These are phyloP conservation scores for Aschersonia sp. DNA, from an alignment of 2,329 filamentous ascomycete species.

Conservation along the genomic window DNA sequence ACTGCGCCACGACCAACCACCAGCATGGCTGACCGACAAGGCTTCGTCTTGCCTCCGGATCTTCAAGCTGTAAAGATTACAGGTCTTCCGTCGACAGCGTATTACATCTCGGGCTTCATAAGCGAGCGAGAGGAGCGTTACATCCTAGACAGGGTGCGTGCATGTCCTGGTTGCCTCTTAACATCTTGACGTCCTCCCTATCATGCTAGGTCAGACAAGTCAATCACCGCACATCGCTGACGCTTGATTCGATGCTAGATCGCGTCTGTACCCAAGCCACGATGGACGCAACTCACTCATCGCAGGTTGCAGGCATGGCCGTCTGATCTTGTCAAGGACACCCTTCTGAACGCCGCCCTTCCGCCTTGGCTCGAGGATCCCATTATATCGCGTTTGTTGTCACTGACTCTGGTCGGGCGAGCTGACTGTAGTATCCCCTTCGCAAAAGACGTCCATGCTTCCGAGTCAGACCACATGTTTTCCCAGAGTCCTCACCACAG, in stretches of 20 bases:
- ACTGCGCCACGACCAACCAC: neutral
- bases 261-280: conserved; percentile 50
- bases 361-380: conserved; percentile 63
- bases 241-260: conserved; percentile 24
- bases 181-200: no score
- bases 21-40: neutral
- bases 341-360: conserved; percentile 58
- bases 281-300: conserved; percentile 81
- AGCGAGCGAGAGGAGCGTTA: conserved; percentile 55
- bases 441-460: neutral
- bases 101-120: conserved; percentile 81
- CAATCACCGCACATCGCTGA: neutral
- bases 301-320: conserved; percentile 86
- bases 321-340: conserved; percentile 65
- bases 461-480: conserved; percentile 29
- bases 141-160: conserved; percentile 54
- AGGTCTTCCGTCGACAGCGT: conserved; percentile 49
- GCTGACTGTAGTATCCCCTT: conserved; percentile 11
- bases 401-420: conserved; percentile 21
- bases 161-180: conserved; percentile 14
- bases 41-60: conserved; percentile 25
- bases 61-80: conserved; percentile 38
- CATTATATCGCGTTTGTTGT: conserved; percentile 45
- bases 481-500: conserved; percentile 52
- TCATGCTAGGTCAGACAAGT: no score